Evolutionary conservation across 139 green algal species (phyloP).

Genomic region (Klebsormidium nitens): DNA sequence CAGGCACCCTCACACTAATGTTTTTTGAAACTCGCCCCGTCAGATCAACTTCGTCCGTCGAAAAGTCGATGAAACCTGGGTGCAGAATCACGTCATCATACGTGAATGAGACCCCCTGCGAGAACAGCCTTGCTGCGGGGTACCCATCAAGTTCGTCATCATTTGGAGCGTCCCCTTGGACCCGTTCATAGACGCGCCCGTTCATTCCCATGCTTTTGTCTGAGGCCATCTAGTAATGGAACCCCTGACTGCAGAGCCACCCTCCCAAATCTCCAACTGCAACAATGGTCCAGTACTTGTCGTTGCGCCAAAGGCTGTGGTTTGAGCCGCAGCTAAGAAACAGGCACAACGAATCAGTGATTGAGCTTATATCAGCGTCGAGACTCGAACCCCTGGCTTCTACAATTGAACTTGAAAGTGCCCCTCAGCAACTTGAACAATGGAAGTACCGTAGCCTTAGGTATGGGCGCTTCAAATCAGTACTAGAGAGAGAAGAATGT

Average conservation of each 20-base stretch:
- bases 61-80: constrained; percentile 94
- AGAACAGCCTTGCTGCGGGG: constrained; percentile 15
- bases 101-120: constrained; percentile 79
- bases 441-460: no score
- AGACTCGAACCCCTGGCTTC: no score
- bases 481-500: no score
- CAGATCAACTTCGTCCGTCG: constrained; percentile 86
- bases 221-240: not conserved
- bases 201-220: not conserved
- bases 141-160: constrained; percentile 26
- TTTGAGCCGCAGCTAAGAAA: no score
- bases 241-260: not conserved
- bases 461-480: no score
- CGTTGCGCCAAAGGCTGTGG: not conserved
- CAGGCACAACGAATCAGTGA: no score
- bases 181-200: not conserved
- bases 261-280: not conserved
- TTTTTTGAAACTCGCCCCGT: constrained; percentile 70
- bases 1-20: constrained; percentile 75
- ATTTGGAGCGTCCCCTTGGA: not conserved
- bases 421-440: no score
- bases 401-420: no score
- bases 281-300: not conserved
- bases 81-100: constrained; percentile 99
- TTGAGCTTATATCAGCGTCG: no score